Base-by-base conservation (phyloP, 1,284 basidiomycete species). In the Ustilago hordei region DNA sequence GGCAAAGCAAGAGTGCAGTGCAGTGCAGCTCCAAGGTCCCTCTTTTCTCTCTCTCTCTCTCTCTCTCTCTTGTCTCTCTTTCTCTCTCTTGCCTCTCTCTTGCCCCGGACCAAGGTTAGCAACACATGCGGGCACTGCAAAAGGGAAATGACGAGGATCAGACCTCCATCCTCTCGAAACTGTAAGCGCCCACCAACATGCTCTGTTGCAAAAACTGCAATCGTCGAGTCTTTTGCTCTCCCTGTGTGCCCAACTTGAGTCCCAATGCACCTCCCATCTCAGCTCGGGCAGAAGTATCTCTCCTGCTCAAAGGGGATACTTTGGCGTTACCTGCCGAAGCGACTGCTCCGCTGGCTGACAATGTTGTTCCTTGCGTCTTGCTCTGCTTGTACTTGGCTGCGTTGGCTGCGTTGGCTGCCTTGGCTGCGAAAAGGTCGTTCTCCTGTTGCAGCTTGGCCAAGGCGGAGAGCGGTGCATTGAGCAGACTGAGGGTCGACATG, bases 221-320 rank as follows among this genome's bases (percentile, higher is more conserved):
- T 50, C 78, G 71, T 8, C 55, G 53, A 12, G 65, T 72, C 67
- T 76, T 78, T 19, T 45, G 57, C 32, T 63, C 69, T 12, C 65
- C 71, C 50, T 65, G 67, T 17, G 74, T 75, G 23, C 75, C 75
- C 47, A 78, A 48, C 55, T 60, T 66, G 67, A 78, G 31, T 23
- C 71, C 75, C 32, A 75, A 45, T 57, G 71, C 78, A 31, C 78
- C 78, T 13, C 78, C 78, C 61, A 73, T 80, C 56, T 80, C 75
- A n/a, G 68, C 71, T n/a, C 73, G 53, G n/a, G 69, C 73, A 28
- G 64, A 52, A 19, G 65, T 63, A 28, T 60, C 58, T 43, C 53
- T 59, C 56, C 62, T 62, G 65, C 63, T 68, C 60, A 54, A 66
- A 13, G 57, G 54, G 17, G 32, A 48, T 12, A 77, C 75, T 31